Base-by-base conservation (phyloP, 495 filamentous ascomycete genomes). In the Penicillium verhagenii region DNA sequence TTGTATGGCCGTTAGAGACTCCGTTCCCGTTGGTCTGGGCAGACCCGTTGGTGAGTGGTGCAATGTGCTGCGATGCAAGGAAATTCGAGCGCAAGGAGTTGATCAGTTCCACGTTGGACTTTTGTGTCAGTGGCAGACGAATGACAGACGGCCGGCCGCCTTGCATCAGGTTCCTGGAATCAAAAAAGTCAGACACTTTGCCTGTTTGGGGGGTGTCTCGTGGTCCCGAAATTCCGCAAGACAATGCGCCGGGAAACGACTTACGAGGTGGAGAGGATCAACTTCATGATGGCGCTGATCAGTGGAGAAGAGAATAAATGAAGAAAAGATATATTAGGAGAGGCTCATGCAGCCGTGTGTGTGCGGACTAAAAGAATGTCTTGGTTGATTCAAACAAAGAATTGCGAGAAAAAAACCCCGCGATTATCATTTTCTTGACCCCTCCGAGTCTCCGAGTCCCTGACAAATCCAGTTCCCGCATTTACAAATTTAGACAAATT, bases 221-320 rank as follows among this genome's bases (percentile, higher is more conserved):
- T n/a, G n/a, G n/a, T n/a, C 47, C 47, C 31, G 21, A 11, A n/a
- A 20, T 24, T 21, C 14, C 43, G 52, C 9, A 11, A 19, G n/a
- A 20, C 42, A 31, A 21, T 37, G 53, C 53, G 31, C 28, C 52
- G 37, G 9, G 37, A 26, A 35, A 37, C 45, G 47, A 14, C 83
- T 68, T 79, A 93, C 89, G 89, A 92, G 43, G 91, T 96, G 29
- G 90, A 95, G 52, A 96, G 84, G 40, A 96, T 85, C 71, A 96
- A 79, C 77, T 90, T 89, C 76, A 67, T 66, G 57, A 86, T 90
- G 47, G 54, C 68, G 52, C 31, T 58, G 37, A 49, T 53, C 42
- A 25, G 47, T 39, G 21, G 47, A 14, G 25, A 7, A 20, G 23
- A 20, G 18, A 37, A 14, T 31, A 25, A 19, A 19, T 21, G 6